Percentiles rank a stretch among this genome's conserved stretches.
Conservation (phyloP, 495 filamentous ascomycete species). For the Polyplosphaeria fusca region DNA sequence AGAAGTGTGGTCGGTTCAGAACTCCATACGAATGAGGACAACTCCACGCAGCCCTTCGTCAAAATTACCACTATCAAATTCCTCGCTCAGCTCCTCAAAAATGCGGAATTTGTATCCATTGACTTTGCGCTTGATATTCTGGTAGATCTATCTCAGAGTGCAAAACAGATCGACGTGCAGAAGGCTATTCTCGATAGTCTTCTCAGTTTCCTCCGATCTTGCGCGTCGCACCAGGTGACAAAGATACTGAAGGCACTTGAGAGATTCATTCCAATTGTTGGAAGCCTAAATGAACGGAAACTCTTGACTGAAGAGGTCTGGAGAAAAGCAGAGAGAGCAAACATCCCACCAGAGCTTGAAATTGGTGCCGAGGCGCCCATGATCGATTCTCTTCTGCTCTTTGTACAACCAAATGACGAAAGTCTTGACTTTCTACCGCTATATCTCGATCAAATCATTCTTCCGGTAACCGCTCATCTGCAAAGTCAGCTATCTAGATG, state of each 20-base stretch:
- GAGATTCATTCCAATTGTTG: slow-evolving; percentile 37
- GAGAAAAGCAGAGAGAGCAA: slow-evolving; percentile 28
- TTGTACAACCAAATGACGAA: neutral
- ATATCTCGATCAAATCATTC: slow-evolving; percentile 17
- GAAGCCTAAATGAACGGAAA: slow-evolving; percentile 39
- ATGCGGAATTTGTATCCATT: slow-evolving; percentile 37
- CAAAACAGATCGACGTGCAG: slow-evolving; percentile 41
- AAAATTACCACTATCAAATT: slow-evolving; percentile 46
- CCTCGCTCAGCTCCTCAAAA: slow-evolving; percentile 41
- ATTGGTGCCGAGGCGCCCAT: neutral
- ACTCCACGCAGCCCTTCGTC: slow-evolving; percentile 30
- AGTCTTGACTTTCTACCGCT: slow-evolving; percentile 1
- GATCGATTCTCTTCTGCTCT: neutral
- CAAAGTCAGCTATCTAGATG: slow-evolving; percentile 5
- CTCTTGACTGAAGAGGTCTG: slow-evolving; percentile 34
- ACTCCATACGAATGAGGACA: too few relatives aligned
- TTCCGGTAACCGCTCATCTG: slow-evolving; percentile 15
- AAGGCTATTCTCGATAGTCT: slow-evolving; percentile 39
- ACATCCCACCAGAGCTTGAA: slow-evolving; percentile 25
- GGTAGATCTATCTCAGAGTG: slow-evolving; percentile 32
- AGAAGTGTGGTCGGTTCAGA: too few relatives aligned
- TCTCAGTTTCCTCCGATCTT: slow-evolving; percentile 31
- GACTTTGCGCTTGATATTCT: slow-evolving; percentile 35
- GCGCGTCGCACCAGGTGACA: slow-evolving; percentile 5
- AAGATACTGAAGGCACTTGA: slow-evolving; percentile 37